Conservation (phyloP, 768 basidiomycete genomes). For the Pilatotrama ljubarskyi region DNA sequence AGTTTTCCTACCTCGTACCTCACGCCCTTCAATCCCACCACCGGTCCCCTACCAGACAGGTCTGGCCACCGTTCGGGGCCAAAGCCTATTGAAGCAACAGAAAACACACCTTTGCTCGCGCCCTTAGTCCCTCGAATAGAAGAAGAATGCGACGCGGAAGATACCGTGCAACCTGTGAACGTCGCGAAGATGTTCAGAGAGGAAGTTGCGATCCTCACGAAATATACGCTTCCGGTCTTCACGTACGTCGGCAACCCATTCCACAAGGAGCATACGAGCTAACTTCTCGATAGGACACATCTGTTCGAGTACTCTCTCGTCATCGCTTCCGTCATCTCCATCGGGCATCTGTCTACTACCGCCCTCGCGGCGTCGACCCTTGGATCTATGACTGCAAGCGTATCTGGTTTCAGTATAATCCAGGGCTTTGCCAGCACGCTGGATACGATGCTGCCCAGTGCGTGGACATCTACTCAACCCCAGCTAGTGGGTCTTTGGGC, state of each 20-base stretch:
- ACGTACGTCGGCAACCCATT: slow-evolving; percentile 45
- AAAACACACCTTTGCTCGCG: slow-evolving; percentile 60
- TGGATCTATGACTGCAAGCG: slow-evolving; percentile 49
- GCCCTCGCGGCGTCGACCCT: slow-evolving; percentile 76
- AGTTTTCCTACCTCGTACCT: slow-evolving; percentile 38
- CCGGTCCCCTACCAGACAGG: slow-evolving; percentile 32
- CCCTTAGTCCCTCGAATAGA: slow-evolving; percentile 58
- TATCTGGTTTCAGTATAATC: slow-evolving; percentile 76
- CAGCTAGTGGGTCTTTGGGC: slow-evolving; percentile 87
- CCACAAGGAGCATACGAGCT: neutral
- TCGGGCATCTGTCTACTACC: slow-evolving; percentile 88
- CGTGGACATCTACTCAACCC: slow-evolving; percentile 90
- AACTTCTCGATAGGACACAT: slow-evolving; percentile 55
- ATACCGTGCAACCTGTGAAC: slow-evolving; percentile 32
- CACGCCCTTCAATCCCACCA: slow-evolving; percentile 39
- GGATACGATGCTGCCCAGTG: slow-evolving; percentile 91
- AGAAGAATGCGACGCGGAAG: slow-evolving; percentile 44
- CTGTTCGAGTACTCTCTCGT: slow-evolving; percentile 85
- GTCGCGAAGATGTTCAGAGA: slow-evolving; percentile 48
- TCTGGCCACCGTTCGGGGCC: slow-evolving; percentile 26
- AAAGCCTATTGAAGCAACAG: slow-evolving; percentile 32
- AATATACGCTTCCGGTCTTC: slow-evolving; percentile 72
- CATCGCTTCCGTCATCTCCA: slow-evolving; percentile 79
- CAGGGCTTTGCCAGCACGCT: slow-evolving; percentile 83
- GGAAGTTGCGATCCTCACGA: slow-evolving; percentile 57